These are phyloP conservation scores for Monosporozyma aquatica DNA, from an alignment of 805 yeast species.

Conservation along the genomic window DNA sequence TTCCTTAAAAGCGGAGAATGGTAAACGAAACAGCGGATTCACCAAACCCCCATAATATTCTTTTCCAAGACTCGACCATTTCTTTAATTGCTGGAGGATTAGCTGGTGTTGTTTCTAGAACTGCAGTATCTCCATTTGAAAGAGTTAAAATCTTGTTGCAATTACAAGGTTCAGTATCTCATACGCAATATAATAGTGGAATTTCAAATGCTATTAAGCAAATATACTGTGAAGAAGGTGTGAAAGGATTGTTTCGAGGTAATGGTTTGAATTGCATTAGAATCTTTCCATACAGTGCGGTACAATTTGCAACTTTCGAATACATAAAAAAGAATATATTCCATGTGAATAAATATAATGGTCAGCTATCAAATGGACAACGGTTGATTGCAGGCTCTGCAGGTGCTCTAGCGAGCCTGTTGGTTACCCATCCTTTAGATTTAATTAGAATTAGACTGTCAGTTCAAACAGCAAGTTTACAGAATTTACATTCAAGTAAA, in stretches of 20 bases:
- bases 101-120: constrained; percentile 76
- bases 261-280: constrained; percentile 84
- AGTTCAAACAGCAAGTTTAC: constrained; percentile 70
- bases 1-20: neutral
- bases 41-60: neutral
- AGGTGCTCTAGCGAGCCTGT: constrained; percentile 74
- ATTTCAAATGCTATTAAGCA: constrained; percentile 62
- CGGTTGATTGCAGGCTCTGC: constrained; percentile 68
- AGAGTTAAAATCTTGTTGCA: constrained; percentile 87
- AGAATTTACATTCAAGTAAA: constrained; percentile 36
- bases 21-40: neutral
- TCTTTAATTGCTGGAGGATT: constrained; percentile 59
- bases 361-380: constrained; percentile 28
- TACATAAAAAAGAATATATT: constrained; percentile 39
- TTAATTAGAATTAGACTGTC: constrained; percentile 82
- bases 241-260: constrained; percentile 82
- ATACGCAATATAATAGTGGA: constrained; percentile 48
- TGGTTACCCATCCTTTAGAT: constrained; percentile 87
- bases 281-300: constrained; percentile 89
- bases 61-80: constrained; percentile 1
- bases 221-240: constrained; percentile 87
- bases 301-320: constrained; percentile 83
- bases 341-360: constrained; percentile 29
- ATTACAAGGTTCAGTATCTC: constrained; percentile 47
- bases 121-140: constrained; percentile 91